These are phyloP conservation scores for Microascus cirrosus DNA, from an alignment of 2,329 filamentous ascomycete genomes.

Conservation along the genomic window DNA sequence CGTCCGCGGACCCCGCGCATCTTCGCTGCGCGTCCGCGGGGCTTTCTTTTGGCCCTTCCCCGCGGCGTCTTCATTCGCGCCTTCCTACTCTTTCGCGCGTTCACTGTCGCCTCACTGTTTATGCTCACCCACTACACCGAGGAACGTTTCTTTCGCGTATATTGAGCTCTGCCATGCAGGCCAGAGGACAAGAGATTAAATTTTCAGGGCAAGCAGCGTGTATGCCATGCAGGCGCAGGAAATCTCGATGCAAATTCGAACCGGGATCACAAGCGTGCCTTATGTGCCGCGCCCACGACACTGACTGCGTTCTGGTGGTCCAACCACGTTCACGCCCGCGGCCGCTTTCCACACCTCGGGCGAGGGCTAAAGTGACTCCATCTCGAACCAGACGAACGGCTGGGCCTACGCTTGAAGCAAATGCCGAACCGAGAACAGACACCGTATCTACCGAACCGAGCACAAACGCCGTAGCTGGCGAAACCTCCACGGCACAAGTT, in stretches of 20 bases:
- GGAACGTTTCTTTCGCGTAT: background rate
- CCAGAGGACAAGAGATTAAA: background rate
- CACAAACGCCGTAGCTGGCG: background rate
- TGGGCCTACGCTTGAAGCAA: background rate
- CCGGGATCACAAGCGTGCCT: background rate
- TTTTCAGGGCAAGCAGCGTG: background rate
- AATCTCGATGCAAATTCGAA: background rate
- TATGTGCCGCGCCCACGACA: background rate
- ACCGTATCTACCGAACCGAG: background rate
- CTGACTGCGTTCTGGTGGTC: background rate
- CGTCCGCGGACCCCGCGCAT: too few relatives aligned
- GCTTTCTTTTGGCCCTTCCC: too few relatives aligned
- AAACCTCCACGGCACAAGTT: background rate
- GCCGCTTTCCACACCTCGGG: background rate
- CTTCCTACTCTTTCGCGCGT: too few relatives aligned
- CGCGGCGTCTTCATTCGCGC: too few relatives aligned
- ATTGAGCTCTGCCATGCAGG: background rate
- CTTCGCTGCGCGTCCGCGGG: too few relatives aligned
- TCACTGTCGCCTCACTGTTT: too few relatives aligned
- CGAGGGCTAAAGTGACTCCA: background rate
- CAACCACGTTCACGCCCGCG: background rate
- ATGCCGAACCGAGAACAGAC: background rate
- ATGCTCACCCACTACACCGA: background rate
- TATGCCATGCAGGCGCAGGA: background rate
- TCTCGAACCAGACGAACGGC: background rate